Percentiles rank a stretch among this genome's conserved stretches.
Conservation (phyloP, 2,329 filamentous ascomycete species). For the Knufia fluminis region DNA sequence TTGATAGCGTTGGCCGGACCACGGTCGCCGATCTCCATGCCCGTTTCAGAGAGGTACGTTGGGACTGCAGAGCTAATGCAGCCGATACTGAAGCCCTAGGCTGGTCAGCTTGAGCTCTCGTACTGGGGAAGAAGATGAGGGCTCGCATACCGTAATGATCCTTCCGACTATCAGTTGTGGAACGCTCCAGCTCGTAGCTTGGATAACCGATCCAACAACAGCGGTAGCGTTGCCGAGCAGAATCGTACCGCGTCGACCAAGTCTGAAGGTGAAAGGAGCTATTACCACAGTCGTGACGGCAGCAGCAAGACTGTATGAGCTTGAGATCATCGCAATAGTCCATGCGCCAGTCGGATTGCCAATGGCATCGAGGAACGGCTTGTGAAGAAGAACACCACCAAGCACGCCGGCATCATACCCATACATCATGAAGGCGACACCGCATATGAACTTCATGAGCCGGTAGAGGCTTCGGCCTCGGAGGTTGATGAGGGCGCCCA, state of each 20-base stretch:
- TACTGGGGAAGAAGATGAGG: too few relatives aligned
- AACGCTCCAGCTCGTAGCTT: conserved; percentile 22
- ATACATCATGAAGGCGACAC: conserved; percentile 29
- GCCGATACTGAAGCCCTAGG: conserved; percentile 27
- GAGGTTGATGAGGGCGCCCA: background rate
- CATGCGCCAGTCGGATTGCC: conserved; percentile 15
- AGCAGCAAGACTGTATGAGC: conserved; percentile 19
- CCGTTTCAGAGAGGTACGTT: conserved; percentile 27
- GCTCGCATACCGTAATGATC: conserved; percentile 6
- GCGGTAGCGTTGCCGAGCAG: conserved; percentile 23
- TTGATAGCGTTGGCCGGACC: conserved; percentile 25
- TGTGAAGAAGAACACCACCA: conserved; percentile 26
- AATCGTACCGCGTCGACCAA: conserved; percentile 26
- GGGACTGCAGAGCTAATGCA: conserved; percentile 26
- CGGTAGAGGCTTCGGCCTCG: conserved; percentile 11
- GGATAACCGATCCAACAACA: conserved; percentile 27
- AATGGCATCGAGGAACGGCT: conserved; percentile 27
- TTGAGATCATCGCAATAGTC: conserved; percentile 25
- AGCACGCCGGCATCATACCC: conserved; percentile 31
- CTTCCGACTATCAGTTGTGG: conserved; percentile 23
- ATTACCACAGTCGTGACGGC: conserved; percentile 24
- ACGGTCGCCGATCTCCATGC: conserved; percentile 23
- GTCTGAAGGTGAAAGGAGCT: conserved; percentile 20
- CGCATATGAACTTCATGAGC: conserved; percentile 16
- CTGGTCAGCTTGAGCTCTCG: too few relatives aligned